Evolutionary conservation across 495 filamentous ascomycete species (phyloP), one percentile per base, ranked within the genome.

Genomic region (Chaetomium cochliodes): DNA sequence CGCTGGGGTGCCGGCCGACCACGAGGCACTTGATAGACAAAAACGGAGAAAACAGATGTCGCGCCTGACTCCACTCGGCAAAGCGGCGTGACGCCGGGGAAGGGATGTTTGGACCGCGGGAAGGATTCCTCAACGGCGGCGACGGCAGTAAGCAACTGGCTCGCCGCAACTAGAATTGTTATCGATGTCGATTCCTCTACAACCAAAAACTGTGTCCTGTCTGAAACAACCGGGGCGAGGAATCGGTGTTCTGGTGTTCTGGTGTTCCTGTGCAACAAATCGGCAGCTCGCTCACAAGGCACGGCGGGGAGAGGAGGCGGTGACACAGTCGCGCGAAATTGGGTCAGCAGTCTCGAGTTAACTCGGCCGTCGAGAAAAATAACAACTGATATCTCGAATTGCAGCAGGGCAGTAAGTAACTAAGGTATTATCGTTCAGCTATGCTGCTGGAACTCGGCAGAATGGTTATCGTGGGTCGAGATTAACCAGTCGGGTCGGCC

Each of bases 11-110:
- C 53, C 37, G 54, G 30, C 41, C 30, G 49, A 44, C 54, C 52
- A 25, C 33, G 37, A 13, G 51, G 9, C 39, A 15, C 33, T 37
- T 25, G 41, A 50, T 28, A 11, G 44, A 26, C n/a, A 23, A 62
- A 37, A 60, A 41, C 49, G 20, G 46, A 13, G 46, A n/a, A 61
- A 62, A 52, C 18, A 28, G 30, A 20, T 63, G 22, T 63, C 61
- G 52, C 52, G 61, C 25, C 22, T 30, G 61, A 50, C 61, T 57
- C 61, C 61, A 58, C 61, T 41, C 11, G 51, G 16, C 52, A 46
- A n/a, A 57, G 61, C n/a, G 39, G 28, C 52, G 44, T 53, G 53
- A 57, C 53, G 61, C 53, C 53, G 28, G 1, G 12, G 7, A 16
- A 50, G 46, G 20, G 20, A 20, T 23, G 20, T 50, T 20, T 37